phyloP scores from a whole-genome alignment of 495 filamentous ascomycete genomes.

The Mycothermus thermophilus region DNA sequence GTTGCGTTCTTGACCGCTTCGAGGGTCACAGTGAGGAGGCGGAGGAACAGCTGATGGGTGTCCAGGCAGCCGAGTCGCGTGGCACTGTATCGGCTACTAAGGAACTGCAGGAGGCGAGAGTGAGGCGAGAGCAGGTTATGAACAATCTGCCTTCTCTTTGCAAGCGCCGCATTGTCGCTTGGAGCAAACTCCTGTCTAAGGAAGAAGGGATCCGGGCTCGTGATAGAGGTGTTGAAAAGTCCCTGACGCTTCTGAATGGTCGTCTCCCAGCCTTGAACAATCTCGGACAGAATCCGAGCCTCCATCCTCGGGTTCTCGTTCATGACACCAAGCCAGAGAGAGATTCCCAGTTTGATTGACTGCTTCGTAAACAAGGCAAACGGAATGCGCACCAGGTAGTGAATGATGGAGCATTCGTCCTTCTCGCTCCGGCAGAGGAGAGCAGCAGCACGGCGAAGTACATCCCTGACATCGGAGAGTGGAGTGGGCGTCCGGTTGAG shows the following conservation, averaged over 20 bases:
- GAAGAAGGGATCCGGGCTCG: conserved; percentile 78
- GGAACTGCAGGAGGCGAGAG: conserved; percentile 69
- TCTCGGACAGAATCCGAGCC: conserved; percentile 64
- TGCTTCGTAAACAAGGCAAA: conserved; percentile 89
- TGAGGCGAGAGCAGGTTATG: conserved; percentile 77
- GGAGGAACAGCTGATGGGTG: conserved; percentile 64
- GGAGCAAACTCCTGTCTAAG: conserved; percentile 85
- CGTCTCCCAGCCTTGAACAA: conserved; percentile 75
- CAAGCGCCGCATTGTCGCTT: conserved; percentile 63
- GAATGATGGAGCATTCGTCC: conserved; percentile 61
- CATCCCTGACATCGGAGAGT: conserved; percentile 62
- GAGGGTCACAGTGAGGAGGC: conserved; percentile 62
- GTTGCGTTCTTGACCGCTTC: conserved; percentile 53
- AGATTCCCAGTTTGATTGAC: conserved; percentile 87
- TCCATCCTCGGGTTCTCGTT: conserved; percentile 89
- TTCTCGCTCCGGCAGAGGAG: conserved; percentile 62
- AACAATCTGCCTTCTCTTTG: conserved; percentile 58
- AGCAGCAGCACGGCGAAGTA: conserved; percentile 67
- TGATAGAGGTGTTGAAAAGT: conserved; percentile 63
- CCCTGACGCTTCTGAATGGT: conserved; percentile 62
- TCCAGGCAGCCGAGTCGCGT: conserved; percentile 67
- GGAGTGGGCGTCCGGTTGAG: conserved; percentile 50
- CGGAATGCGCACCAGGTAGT: conserved; percentile 78
- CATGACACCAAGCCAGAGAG: conserved; percentile 90
- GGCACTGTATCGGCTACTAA: conserved; percentile 88